Percentiles rank a stretch among this genome's conserved stretches.
These are phyloP conservation scores for Agaricus blazei DNA, from an alignment of 768 basidiomycete genomes.

Conservation along the genomic window DNA sequence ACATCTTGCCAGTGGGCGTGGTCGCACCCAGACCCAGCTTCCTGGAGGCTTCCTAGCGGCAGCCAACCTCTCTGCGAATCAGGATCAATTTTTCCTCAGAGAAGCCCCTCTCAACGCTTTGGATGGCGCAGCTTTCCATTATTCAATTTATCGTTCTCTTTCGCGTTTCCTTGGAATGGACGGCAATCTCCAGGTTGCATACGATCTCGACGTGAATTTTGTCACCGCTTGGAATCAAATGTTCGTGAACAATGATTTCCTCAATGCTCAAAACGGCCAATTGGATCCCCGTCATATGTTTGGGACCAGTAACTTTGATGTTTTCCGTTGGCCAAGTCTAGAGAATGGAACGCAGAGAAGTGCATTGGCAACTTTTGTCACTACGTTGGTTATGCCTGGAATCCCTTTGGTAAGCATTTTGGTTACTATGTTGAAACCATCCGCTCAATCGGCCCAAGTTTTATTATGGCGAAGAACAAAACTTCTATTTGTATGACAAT, in stretches of 20 bases:
- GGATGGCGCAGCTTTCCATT: conserved; percentile 87
- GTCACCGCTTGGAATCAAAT: conserved; percentile 90
- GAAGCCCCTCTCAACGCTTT: conserved; percentile 54
- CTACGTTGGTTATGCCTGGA: conserved; percentile 80
- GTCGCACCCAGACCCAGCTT: conserved; percentile 68
- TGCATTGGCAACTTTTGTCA: conserved; percentile 74
- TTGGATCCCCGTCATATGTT: conserved; percentile 88
- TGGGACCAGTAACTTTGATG: conserved; percentile 92
- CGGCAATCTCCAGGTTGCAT: conserved; percentile 88
- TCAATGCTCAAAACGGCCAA: conserved; percentile 60
- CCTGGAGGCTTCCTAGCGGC: conserved; percentile 68
- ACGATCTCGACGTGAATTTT: conserved; percentile 79
- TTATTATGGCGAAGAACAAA: conserved; percentile 92
- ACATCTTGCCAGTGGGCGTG: conserved; percentile 61
- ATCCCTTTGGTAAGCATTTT: conserved; percentile 58
- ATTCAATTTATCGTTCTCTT: conserved; percentile 85
- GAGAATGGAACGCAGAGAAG: conserved; percentile 79
- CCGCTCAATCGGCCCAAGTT: conserved; percentile 31
- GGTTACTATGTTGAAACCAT: not conserved
- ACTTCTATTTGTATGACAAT: conserved; percentile 83
- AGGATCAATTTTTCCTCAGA: conserved; percentile 79
- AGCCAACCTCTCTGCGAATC: conserved; percentile 53
- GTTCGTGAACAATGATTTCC: conserved; percentile 82
- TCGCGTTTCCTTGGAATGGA: conserved; percentile 93
- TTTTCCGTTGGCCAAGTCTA: conserved; percentile 90